Evolutionary conservation across 768 basidiomycete species (phyloP).

Genomic region (Udeniomyces megalosporus): DNA sequence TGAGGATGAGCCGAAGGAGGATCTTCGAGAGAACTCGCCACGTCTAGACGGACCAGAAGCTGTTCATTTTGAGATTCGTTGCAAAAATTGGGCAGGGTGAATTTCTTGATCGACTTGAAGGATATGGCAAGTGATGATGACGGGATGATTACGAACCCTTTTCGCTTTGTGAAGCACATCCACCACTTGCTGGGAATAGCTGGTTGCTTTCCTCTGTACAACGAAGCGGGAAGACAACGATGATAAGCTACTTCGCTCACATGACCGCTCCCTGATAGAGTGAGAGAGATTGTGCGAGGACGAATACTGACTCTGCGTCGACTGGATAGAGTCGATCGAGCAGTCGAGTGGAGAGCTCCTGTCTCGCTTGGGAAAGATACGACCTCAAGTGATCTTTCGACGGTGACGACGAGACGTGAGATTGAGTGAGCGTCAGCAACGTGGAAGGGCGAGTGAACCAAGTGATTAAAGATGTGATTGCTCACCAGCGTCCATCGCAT

Average conservation of each 20-base stretch:
- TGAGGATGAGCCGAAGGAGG: too few relatives aligned
- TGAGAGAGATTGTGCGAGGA: not conserved
- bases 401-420: too few relatives aligned
- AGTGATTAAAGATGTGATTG: not conserved
- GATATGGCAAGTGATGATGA: too few relatives aligned
- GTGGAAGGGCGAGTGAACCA: not conserved
- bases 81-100: too few relatives aligned
- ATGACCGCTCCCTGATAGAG: too few relatives aligned
- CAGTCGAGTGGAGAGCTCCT: conserved; percentile 74
- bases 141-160: conserved; percentile 18
- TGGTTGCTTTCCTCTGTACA: conserved; percentile 38
- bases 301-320: conserved; percentile 26
- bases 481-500: conserved; percentile 62
- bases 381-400: conserved; percentile 46
- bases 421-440: not conserved
- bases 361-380: conserved; percentile 81
- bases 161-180: conserved; percentile 98
- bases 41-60: too few relatives aligned
- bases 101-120: too few relatives aligned
- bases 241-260: not conserved
- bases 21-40: too few relatives aligned
- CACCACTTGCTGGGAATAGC: conserved; percentile 87
- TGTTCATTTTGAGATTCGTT: too few relatives aligned
- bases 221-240: not conserved
- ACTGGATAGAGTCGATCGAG: conserved; percentile 65